Conservation (phyloP, 768 basidiomycete genomes). For the Phylloporus sp. region DNA sequence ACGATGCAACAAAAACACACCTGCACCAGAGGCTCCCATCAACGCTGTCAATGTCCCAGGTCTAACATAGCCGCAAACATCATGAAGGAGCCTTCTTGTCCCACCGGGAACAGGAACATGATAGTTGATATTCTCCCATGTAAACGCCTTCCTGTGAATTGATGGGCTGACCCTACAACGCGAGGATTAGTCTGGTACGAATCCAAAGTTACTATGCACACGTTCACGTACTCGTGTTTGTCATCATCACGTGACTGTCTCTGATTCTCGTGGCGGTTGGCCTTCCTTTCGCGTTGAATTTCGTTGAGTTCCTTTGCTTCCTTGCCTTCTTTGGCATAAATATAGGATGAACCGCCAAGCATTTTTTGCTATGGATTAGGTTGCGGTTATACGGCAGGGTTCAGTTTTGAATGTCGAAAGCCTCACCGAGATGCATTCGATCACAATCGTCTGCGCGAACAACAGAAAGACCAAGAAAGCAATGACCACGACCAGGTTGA, state of each 20-base stretch:
- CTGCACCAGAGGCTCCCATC: slow-evolving; percentile 83
- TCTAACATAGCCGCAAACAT: slow-evolving; percentile 75
- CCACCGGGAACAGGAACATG: slow-evolving; percentile 65
- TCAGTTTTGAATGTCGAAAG: slow-evolving; percentile 7
- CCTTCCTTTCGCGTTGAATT: slow-evolving; percentile 48
- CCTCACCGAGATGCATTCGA: slow-evolving; percentile 60
- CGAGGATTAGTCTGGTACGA: background rate
- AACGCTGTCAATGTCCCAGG: slow-evolving; percentile 86
- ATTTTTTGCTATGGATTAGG: slow-evolving; percentile 28
- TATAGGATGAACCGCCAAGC: slow-evolving; percentile 40
- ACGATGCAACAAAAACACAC: slow-evolving; percentile 31
- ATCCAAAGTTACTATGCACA: background rate
- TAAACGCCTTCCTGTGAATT: slow-evolving; percentile 45
- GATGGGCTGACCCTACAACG: background rate
- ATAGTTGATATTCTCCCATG: slow-evolving; percentile 79
- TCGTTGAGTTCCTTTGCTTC: slow-evolving; percentile 54
- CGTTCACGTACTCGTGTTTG: slow-evolving; percentile 11
- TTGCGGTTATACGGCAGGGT: background rate
- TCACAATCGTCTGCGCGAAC: slow-evolving; percentile 57
- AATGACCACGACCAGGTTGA: slow-evolving; percentile 64
- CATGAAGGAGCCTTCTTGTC: slow-evolving; percentile 58
- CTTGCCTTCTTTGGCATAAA: slow-evolving; percentile 55
- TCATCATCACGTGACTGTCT: slow-evolving; percentile 16
- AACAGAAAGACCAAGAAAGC: slow-evolving; percentile 70
- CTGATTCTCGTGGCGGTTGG: slow-evolving; percentile 32